Evolutionary conservation across 2,329 filamentous ascomycete genomes (phyloP).

Genomic region (Aspergillus alliaceus): DNA sequence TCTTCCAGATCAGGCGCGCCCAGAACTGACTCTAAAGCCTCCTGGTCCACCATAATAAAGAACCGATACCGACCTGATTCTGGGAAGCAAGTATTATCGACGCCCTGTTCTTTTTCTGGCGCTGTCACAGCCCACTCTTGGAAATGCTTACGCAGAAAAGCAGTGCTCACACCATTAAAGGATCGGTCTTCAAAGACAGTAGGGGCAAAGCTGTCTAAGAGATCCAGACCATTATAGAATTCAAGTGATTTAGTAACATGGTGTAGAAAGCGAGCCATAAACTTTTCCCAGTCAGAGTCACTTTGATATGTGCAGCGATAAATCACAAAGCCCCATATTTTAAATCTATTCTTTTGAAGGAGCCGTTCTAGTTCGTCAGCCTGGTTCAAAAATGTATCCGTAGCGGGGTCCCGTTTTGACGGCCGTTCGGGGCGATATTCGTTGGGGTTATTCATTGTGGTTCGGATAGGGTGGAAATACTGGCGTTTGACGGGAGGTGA

Average conservation of each 20-base stretch:
- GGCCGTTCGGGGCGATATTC: neutral
- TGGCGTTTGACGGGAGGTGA: neutral
- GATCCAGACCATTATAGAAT: slow-evolving; percentile 7
- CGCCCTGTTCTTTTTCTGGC: slow-evolving; percentile 6
- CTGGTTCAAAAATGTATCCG: neutral
- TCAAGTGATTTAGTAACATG: slow-evolving; percentile 1
- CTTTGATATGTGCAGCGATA: slow-evolving; percentile 13
- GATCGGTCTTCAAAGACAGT: slow-evolving; percentile 17
- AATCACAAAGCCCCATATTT: slow-evolving; percentile 7
- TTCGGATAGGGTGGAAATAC: neutral
- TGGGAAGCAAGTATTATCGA: neutral
- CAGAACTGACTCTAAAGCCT: slow-evolving; percentile 14
- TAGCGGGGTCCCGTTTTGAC: neutral
- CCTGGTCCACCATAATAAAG: slow-evolving; percentile 19
- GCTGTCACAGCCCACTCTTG: slow-evolving; percentile 7
- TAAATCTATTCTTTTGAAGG: slow-evolving; percentile 6
- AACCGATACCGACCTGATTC: slow-evolving; percentile 12
- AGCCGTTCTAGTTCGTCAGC: slow-evolving; percentile 41
- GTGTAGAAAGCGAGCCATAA: slow-evolving; percentile 7
- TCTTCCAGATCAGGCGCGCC: neutral
- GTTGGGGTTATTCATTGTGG: neutral
- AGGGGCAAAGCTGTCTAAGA: slow-evolving; percentile 12
- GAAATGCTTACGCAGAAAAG: slow-evolving; percentile 13
- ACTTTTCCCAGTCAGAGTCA: slow-evolving; percentile 6
- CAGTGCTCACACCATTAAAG: slow-evolving; percentile 13